phyloP scores from a whole-genome alignment of 352 stramenopile genomes.

The Globisporangium takayamanum region DNA sequence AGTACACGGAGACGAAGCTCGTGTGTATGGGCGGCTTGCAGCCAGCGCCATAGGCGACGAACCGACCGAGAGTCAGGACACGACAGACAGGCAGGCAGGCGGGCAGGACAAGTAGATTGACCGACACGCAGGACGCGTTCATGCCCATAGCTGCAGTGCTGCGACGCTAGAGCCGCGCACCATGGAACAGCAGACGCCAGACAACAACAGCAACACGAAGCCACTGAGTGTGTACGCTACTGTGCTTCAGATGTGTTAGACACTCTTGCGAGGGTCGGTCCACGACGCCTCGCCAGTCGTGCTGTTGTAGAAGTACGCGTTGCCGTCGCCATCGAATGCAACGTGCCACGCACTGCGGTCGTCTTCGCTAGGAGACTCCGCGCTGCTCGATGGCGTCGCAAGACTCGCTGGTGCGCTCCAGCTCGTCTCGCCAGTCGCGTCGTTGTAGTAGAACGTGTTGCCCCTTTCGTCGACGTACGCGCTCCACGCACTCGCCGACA shows the following conservation, averaged over 20 bases:
- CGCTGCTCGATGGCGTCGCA: not conserved
- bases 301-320: slow-evolving; percentile 39
- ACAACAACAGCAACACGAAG: not conserved
- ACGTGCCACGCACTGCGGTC: slow-evolving; percentile 5
- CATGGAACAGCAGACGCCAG: not conserved
- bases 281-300: slow-evolving; percentile 32
- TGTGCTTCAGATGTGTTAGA: not conserved
- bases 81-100: no score
- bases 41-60: not conserved
- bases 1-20: slow-evolving; percentile 98
- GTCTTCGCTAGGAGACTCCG: not conserved
- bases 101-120: no score
- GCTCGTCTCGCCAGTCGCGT: slow-evolving; percentile 26
- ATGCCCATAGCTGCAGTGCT: no score
- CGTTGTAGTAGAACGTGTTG: slow-evolving; percentile 37
- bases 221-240: not conserved
- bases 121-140: no score
- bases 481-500: slow-evolving; percentile 14
- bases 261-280: slow-evolving; percentile 5
- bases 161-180: no score
- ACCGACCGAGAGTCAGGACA: no score
- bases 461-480: slow-evolving; percentile 24
- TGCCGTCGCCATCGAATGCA: slow-evolving; percentile 14
- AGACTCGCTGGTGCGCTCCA: slow-evolving; percentile 14
- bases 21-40: slow-evolving; percentile 77